These are phyloP conservation scores for Bidens hawaiensis DNA, from an alignment of 140 eudicot genomes.

Conservation along the genomic window DNA sequence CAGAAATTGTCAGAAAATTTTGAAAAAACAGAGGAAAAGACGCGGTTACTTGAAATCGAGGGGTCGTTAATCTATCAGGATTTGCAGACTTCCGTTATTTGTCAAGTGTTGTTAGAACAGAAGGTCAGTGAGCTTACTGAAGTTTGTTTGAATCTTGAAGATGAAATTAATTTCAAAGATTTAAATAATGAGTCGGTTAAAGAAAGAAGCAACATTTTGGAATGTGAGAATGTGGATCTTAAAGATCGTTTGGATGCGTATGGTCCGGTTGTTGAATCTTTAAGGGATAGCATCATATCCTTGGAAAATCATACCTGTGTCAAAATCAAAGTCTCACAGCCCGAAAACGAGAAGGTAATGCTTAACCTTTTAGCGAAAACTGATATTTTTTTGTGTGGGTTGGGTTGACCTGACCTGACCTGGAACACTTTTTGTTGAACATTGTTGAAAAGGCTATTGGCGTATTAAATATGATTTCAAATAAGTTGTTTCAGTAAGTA, in stretches of 20 bases:
- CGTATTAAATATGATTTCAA: background rate
- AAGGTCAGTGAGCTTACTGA: conserved; percentile 64
- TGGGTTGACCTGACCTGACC: conserved; percentile 15
- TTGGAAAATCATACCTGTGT: conserved; percentile 46
- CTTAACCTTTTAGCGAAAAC: background rate
- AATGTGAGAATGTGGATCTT: conserved; percentile 55
- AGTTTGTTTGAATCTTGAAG: conserved; percentile 43
- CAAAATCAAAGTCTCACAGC: conserved; percentile 34
- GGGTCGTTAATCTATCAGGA: conserved; percentile 40
- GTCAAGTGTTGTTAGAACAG: conserved; percentile 52
- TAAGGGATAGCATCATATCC: conserved; percentile 57
- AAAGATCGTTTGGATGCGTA: conserved; percentile 53
- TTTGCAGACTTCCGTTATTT: conserved; percentile 43
- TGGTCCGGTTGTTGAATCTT: conserved; percentile 46
- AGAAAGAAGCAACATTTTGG: conserved; percentile 34
- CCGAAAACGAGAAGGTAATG: conserved; percentile 48
- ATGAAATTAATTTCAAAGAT: conserved; percentile 32
- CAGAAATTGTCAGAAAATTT: conserved; percentile 33
- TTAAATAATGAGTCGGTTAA: conserved; percentile 31
- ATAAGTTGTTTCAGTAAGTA: background rate
- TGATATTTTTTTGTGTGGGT: background rate
- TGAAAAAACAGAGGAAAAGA: conserved; percentile 31
- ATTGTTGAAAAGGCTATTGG: background rate
- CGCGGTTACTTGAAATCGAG: conserved; percentile 45
- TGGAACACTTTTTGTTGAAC: background rate